phyloP scores from a whole-genome alignment of 441 rosid genomes.

The Bruguiera hainesii region DNA sequence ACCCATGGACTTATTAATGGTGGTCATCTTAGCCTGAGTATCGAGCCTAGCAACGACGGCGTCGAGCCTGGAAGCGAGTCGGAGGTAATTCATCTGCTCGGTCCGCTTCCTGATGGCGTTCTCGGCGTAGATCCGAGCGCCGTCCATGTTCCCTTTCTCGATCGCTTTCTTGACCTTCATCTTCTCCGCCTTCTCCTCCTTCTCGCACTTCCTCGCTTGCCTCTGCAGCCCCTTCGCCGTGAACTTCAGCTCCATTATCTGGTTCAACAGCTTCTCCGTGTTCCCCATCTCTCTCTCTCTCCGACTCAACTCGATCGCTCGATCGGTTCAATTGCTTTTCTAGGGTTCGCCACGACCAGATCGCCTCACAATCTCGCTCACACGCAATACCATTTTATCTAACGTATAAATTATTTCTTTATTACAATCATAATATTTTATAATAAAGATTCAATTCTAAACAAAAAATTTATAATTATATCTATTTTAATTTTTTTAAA shows the following conservation, averaged over 20 bases:
- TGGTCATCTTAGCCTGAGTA: conserved; percentile 92
- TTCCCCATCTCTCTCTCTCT: conserved; percentile 49
- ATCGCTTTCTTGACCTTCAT: conserved; percentile 87
- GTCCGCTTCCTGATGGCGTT: conserved; percentile 89
- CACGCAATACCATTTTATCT: too few species aligned
- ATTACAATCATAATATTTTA: too few species aligned
- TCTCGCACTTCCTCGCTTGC: conserved; percentile 75
- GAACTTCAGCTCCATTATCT: conserved; percentile 93
- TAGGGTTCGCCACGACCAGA: too few species aligned
- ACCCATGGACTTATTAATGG: conserved; percentile 79
- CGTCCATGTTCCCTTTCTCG: conserved; percentile 96
- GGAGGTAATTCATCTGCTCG: conserved; percentile 96
- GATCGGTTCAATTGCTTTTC: too few species aligned
- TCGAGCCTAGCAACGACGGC: conserved; percentile 90
- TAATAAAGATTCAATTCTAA: too few species aligned
- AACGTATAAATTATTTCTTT: too few species aligned
- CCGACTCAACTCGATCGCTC: too few species aligned
- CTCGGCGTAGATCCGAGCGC: conserved; percentile 94
- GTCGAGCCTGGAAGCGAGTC: conserved; percentile 85
- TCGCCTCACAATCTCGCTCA: too few species aligned
- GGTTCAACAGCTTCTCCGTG: conserved; percentile 84
- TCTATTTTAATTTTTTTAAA: too few species aligned
- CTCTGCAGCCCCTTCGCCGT: conserved; percentile 84
- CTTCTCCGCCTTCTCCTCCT: conserved; percentile 84
- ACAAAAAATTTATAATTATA: too few species aligned